Evolutionary conservation across 257 asterid genomes (phyloP).

Genomic region (Prunella vulgaris): DNA sequence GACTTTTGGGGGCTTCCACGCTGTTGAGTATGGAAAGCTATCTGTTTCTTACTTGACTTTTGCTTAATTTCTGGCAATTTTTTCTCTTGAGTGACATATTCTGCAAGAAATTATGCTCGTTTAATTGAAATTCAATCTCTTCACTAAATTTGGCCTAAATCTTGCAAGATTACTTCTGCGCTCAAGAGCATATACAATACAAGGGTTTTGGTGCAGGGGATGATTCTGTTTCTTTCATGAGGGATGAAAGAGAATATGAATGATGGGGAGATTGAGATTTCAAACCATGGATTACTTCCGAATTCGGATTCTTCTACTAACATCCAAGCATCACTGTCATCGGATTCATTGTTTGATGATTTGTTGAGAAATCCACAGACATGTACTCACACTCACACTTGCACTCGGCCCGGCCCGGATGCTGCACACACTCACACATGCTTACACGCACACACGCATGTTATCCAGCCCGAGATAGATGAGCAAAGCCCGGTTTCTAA

Average conservation of each 20-base stretch:
- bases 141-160: background rate
- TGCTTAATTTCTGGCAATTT: conserved; percentile 10
- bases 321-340: conserved; percentile 30
- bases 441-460: conserved; percentile 55
- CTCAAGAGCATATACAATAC: background rate
- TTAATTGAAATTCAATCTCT: background rate
- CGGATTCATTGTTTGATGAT: conserved; percentile 44
- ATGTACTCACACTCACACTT: conserved; percentile 68
- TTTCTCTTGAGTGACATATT: background rate
- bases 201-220: background rate
- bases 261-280: conserved; percentile 37
- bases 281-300: conserved; percentile 15
- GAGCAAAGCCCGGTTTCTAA: conserved; percentile 17
- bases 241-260: conserved; percentile 28
- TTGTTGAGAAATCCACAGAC: conserved; percentile 32
- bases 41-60: conserved; percentile 1
- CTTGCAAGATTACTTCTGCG: background rate
- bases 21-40: conserved; percentile 2
- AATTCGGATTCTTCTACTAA: conserved; percentile 37
- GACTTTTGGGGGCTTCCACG: conserved; percentile 8
- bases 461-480: conserved; percentile 39
- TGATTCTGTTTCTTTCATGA: background rate
- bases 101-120: background rate
- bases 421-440: conserved; percentile 66
- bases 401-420: conserved; percentile 62